Base-by-base conservation (phyloP, 257 asterid species). In the Solanum pinnatisectum region DNA sequence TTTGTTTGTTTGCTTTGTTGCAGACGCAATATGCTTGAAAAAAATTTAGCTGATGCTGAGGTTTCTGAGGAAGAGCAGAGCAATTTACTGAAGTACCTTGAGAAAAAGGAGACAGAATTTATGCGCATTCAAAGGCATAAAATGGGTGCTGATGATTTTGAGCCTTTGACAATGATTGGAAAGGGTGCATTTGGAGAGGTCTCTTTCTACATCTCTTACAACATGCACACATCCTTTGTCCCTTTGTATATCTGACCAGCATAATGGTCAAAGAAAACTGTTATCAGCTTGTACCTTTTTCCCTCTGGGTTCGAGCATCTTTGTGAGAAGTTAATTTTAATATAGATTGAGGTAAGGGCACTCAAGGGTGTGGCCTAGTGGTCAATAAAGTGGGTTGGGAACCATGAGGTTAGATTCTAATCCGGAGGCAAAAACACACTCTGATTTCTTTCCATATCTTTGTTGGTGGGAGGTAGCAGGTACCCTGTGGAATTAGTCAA, bases 181-280 rank as follows among this genome's bases (percentile, higher is more conserved):
- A 95, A 95, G 95, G 99, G 99, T 88, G 98, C 99, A 83, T 96
- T 96, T 91, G 98, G 99, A 30, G 99, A 96, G 98, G 99, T 96
- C 83, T 89, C 90, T 60, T 83, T 87, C 89, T 86, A 87, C n/a
- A 81, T 27, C 86, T 20, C 71, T 49, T 82, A 32, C 20, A 22
- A 32, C 27, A 46, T 46, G n/a, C 67, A 16, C 65, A 46, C 30
- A 81, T 81, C 68, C 30, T 30, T 81, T 81, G 8, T 18, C 13
- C 42, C 42, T 46, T 79, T 1, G 5, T 25, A 49, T 20, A 18
- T 5, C 44, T 18, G 44, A 49, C 44, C 42, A 82, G 70, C 86
- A 3, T 82, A 82, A 32, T 52, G n/a, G 44, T 33, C 44, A 82
- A 82, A 49, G 86, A 49, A 18, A 82, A 10, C 44, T 82, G 27